Evolutionary conservation across 176 grass and related monocot genomes (phyloP).

Genomic region (Urochloa ruziziensis): DNA sequence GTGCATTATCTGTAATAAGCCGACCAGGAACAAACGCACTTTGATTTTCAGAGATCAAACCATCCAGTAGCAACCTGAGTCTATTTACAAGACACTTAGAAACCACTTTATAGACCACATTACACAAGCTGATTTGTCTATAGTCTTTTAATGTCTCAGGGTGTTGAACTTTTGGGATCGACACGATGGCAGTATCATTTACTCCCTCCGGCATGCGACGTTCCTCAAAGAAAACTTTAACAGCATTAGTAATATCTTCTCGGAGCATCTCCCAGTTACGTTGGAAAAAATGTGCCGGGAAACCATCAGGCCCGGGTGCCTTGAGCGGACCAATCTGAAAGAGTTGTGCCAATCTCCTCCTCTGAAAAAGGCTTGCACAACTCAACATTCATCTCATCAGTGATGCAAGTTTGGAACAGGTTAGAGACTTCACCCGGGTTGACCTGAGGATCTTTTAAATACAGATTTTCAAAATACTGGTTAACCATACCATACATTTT

Average conservation of each 20-base stretch:
- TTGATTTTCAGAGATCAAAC: neutral
- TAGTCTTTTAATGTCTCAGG: neutral
- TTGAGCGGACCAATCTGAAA: neutral
- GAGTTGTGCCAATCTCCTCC: neutral
- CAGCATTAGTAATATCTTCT: neutral
- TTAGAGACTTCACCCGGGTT: too few relatives aligned
- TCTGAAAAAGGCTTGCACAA: neutral
- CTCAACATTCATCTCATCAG: neutral
- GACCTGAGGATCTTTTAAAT: too few relatives aligned
- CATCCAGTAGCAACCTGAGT: neutral
- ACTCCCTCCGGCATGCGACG: neutral
- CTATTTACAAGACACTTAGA: neutral
- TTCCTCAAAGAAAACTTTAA: fast-evolving
- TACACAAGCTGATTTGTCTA: neutral
- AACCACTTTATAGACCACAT: neutral
- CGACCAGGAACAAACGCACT: neutral
- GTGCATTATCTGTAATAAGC: neutral
- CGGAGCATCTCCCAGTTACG: neutral
- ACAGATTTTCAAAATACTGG: too few relatives aligned
- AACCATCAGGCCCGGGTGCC: neutral
- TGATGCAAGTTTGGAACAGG: too few relatives aligned
- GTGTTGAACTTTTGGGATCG: neutral
- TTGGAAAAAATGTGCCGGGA: neutral
- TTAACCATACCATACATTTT: too few relatives aligned
- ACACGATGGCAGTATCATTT: neutral